Conservation (phyloP, 805 yeast species). For the Yamadazyma phyllophila region DNA sequence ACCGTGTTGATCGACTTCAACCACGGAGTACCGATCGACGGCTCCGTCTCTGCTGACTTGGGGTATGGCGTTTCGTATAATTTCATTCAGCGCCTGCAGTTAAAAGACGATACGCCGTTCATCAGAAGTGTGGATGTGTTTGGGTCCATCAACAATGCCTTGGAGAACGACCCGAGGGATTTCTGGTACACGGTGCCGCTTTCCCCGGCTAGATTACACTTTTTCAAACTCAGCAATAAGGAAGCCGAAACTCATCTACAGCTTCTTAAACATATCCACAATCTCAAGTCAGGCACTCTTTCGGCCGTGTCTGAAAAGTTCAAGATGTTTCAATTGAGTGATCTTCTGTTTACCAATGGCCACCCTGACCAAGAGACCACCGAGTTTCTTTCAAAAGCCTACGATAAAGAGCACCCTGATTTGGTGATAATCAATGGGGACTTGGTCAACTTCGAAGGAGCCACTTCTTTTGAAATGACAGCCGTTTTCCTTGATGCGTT, state of each 20-base stretch:
- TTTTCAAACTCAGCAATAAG: slow-evolving; percentile 1
- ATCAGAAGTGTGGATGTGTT: slow-evolving; percentile 12
- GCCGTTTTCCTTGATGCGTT: slow-evolving; percentile 29
- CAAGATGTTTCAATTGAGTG: slow-evolving; percentile 38
- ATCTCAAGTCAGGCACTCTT: slow-evolving; percentile 2
- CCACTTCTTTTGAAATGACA: slow-evolving; percentile 21
- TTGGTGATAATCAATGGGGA: slow-evolving; percentile 42
- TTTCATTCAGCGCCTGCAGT: not conserved
- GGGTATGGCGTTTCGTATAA: slow-evolving; percentile 6
- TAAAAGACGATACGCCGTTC: slow-evolving; percentile 2
- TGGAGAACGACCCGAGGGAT: not conserved
- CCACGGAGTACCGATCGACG: slow-evolving; percentile 1
- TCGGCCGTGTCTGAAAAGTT: slow-evolving; percentile 16
- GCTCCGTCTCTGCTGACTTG: not conserved
- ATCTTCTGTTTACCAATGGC: slow-evolving; percentile 30
- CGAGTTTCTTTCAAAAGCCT: slow-evolving; percentile 25
- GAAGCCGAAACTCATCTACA: slow-evolving; percentile 1
- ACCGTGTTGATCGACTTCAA: slow-evolving; percentile 4
- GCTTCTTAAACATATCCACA: not conserved
- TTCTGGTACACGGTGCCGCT: slow-evolving; percentile 2
- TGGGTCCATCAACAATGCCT: not conserved
- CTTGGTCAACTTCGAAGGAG: slow-evolving; percentile 25
- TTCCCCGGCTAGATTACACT: slow-evolving; percentile 4
- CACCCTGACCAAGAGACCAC: slow-evolving; percentile 27
- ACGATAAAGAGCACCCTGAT: slow-evolving; percentile 30